Percentiles rank a stretch among this genome's conserved stretches.
These are phyloP conservation scores for Lactarius pseudohatsudake DNA, from an alignment of 768 basidiomycete species.

Conservation along the genomic window DNA sequence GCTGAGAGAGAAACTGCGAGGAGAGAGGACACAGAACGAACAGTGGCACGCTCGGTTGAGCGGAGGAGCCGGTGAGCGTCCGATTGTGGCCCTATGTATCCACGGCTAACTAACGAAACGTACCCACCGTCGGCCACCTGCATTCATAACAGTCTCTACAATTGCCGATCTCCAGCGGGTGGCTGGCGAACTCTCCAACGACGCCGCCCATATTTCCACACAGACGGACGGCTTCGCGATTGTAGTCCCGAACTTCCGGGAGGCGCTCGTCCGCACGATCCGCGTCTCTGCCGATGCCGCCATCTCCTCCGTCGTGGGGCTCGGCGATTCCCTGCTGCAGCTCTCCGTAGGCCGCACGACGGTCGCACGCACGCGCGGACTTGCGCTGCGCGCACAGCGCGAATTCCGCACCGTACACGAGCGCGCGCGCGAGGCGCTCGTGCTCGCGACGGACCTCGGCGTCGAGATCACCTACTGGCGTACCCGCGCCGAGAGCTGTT, in stretches of 20 bases:
- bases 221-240: slow-evolving; percentile 1
- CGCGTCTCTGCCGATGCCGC: background rate
- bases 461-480: slow-evolving; percentile 6
- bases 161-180: slow-evolving; percentile 2
- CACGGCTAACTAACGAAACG: background rate
- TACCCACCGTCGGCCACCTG: background rate
- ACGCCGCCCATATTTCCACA: background rate
- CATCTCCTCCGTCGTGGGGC: background rate
- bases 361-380: background rate
- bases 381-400: background rate
- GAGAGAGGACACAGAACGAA: background rate
- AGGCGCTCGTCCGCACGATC: slow-evolving; percentile 4
- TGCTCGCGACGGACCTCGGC: background rate
- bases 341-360: background rate
- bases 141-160: background rate
- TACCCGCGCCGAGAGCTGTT: background rate
- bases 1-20: background rate
- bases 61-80: background rate
- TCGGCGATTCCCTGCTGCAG: background rate
- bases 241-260: background rate
- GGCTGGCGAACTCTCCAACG: background rate
- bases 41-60: background rate
- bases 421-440: background rate
- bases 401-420: slow-evolving; percentile 4
- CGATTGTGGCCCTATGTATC: background rate